Evolutionary conservation across 2,329 filamentous ascomycete genomes (phyloP).

Genomic region (Fusarium sp.): DNA sequence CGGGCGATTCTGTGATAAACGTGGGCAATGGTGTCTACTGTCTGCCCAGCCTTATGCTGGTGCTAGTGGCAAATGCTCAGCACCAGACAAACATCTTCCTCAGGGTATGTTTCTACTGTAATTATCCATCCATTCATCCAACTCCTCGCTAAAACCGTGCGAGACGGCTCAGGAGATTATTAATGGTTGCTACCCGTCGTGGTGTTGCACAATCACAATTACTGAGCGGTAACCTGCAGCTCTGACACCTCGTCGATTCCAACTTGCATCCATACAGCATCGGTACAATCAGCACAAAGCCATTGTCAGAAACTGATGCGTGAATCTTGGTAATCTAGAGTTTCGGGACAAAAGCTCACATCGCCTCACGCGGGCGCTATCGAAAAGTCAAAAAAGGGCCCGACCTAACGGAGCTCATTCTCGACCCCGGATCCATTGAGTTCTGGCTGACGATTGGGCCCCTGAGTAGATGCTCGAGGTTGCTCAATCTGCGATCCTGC

Average conservation of each 20-base stretch:
- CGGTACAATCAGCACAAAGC: background rate
- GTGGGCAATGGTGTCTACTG: background rate
- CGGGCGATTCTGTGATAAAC: constrained; percentile 1
- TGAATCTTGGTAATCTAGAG: background rate
- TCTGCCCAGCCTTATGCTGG: background rate
- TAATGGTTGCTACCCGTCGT: constrained; percentile 15
- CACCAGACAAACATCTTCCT: constrained; percentile 7
- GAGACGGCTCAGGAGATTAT: constrained; percentile 25
- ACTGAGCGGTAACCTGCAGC: constrained; percentile 23
- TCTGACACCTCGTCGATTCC: constrained; percentile 10
- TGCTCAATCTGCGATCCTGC: constrained; percentile 40
- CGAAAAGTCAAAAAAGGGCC: constrained; percentile 28
- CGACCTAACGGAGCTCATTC: constrained; percentile 14
- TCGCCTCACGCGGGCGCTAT: constrained; percentile 9
- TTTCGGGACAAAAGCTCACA: background rate
- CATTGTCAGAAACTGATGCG: background rate
- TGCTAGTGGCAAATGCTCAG: constrained; percentile 4
- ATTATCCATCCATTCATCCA: constrained; percentile 3
- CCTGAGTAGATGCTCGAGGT: constrained; percentile 4
- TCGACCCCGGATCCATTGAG: background rate
- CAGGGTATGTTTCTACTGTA: constrained; percentile 7
- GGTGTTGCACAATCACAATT: constrained; percentile 24
- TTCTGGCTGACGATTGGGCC: constrained; percentile 13
- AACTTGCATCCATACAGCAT: background rate
- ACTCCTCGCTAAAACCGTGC: constrained; percentile 10